phyloP scores from a whole-genome alignment of 306 rosid species.

The Trichosanthes truncata region DNA sequence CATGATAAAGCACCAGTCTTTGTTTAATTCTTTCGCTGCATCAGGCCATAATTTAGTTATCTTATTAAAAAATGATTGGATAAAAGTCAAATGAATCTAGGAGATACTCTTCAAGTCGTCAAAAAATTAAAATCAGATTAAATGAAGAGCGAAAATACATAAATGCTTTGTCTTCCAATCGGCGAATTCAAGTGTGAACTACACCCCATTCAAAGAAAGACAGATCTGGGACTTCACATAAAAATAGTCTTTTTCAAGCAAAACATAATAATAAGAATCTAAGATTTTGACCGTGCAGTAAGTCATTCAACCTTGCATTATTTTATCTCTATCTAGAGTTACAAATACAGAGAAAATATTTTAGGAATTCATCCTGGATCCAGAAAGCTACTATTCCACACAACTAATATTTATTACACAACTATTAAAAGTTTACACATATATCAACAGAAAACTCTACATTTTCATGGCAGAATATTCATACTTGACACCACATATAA shows the following conservation, averaged over 20 bases:
- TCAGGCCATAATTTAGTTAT: background rate
- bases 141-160: background rate
- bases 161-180: background rate
- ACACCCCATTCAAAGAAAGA: background rate
- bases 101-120: background rate
- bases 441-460: background rate
- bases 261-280: background rate
- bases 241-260: background rate
- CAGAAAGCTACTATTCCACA: background rate
- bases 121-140: background rate
- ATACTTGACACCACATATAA: background rate
- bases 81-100: background rate
- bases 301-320: background rate
- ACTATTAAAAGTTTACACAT: background rate
- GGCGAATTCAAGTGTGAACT: background rate
- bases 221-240: background rate
- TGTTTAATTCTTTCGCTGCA: conserved; percentile 77
- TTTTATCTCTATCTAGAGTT: background rate
- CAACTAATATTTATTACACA: background rate
- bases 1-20: conserved; percentile 66
- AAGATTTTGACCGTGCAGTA: background rate
- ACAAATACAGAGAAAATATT: background rate
- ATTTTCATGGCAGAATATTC: background rate
- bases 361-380: background rate
- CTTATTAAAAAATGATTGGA: background rate